phyloP scores from a whole-genome alignment of 345 rosid species.

The Psidium guajava region DNA sequence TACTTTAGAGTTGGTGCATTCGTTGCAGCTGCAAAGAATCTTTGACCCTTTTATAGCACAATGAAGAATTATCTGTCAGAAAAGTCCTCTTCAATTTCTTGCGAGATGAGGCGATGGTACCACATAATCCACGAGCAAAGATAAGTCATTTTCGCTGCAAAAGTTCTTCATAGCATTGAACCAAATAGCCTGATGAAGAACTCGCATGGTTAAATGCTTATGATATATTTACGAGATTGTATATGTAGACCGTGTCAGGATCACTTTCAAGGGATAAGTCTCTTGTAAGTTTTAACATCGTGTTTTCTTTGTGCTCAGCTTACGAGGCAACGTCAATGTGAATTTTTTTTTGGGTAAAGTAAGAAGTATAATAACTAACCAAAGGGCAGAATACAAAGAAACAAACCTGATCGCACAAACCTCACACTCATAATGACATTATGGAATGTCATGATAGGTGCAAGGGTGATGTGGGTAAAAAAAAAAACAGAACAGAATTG shows the following conservation, averaged over 20 bases:
- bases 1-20: conserved; percentile 36
- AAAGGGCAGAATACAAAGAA: too few species aligned
- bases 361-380: too few species aligned
- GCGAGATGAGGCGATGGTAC: too few species aligned
- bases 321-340: background rate
- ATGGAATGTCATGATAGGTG: too few species aligned
- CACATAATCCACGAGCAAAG: background rate
- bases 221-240: background rate
- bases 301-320: background rate
- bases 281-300: background rate
- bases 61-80: conserved; percentile 11
- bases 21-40: conserved; percentile 40
- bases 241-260: background rate
- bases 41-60: conserved; percentile 32
- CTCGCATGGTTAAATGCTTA: background rate
- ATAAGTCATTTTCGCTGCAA: background rate
- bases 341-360: too few species aligned
- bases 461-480: too few species aligned
- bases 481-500: too few species aligned
- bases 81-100: background rate
- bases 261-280: background rate
- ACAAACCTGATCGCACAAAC: too few species aligned
- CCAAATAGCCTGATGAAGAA: background rate
- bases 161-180: background rate
- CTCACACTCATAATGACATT: too few species aligned